phyloP scores from a whole-genome alignment of 2,329 filamentous ascomycete genomes.

The Fusarium domesticum region DNA sequence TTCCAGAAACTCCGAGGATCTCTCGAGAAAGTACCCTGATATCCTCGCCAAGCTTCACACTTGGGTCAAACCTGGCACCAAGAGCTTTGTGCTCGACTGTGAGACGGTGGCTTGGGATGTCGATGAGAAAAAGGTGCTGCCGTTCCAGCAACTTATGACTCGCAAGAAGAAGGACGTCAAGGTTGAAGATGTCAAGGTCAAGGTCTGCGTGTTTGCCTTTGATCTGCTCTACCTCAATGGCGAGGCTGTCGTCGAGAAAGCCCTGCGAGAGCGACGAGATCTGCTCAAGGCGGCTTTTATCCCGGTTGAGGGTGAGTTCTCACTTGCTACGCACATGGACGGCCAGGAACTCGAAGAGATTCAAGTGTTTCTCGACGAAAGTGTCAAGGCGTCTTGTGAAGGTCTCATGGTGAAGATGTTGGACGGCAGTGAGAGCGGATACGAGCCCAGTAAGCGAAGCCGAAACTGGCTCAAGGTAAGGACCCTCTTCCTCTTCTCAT shows the following conservation, averaged over 20 bases:
- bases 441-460: constrained; percentile 93
- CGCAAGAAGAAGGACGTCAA: constrained; percentile 97
- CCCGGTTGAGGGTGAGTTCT: constrained; percentile 83
- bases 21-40: constrained; percentile 97
- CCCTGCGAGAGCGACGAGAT: constrained; percentile 78
- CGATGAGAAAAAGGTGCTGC: constrained; percentile 90
- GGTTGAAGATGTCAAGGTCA: constrained; percentile 89
- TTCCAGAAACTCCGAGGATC: constrained; percentile 92
- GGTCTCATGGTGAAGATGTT: constrained; percentile 99
- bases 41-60: constrained; percentile 81
- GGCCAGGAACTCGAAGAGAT: constrained; percentile 91
- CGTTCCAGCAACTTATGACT: constrained; percentile 98
- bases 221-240: constrained; percentile 93
- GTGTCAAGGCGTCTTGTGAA: constrained; percentile 92
- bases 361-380: constrained; percentile 86
- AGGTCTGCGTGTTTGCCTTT: constrained; percentile 96
- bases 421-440: constrained; percentile 86
- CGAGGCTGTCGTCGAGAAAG: constrained; percentile 81
- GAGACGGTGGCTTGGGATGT: constrained; percentile 97
- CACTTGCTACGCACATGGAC: constrained; percentile 83
- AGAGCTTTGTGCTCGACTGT: constrained; percentile 97
- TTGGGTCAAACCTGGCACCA: constrained; percentile 88
- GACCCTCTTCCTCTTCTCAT: not conserved
- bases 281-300: constrained; percentile 71
- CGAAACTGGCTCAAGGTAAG: constrained; percentile 95